A percentile compares a stretch with the other conserved stretches of the same genome.
phyloP scores from a whole-genome alignment of 805 yeast genomes.

The Pichia pseudocactophila region DNA sequence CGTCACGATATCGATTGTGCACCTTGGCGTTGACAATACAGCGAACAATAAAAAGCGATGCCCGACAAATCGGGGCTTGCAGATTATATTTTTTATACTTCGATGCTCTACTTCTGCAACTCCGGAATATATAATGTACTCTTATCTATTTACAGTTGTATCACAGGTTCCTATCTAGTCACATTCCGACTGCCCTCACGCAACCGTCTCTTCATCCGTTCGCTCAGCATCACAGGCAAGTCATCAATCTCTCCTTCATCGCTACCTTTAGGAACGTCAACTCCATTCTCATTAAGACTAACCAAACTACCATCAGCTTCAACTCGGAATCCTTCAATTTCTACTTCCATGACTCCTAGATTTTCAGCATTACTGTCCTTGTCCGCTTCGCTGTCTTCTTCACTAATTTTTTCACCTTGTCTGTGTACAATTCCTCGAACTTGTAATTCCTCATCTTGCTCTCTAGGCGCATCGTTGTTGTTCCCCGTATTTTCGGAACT shows the following conservation, averaged over 20 bases:
- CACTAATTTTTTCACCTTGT: background rate
- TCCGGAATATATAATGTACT: too few species aligned
- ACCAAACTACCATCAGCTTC: conserved; percentile 4
- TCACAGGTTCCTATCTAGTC: background rate
- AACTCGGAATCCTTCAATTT: conserved; percentile 17
- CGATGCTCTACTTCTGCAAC: too few species aligned
- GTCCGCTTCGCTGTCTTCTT: too few species aligned
- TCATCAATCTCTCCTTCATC: background rate
- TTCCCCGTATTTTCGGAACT: conserved; percentile 42
- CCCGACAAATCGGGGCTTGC: too few species aligned
- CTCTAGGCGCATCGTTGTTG: conserved; percentile 24
- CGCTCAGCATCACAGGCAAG: conserved; percentile 20
- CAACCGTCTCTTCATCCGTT: conserved; percentile 23
- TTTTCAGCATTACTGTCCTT: background rate
- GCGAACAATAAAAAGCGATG: too few species aligned
- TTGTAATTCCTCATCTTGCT: conserved; percentile 2
- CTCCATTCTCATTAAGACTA: background rate
- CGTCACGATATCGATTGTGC: too few species aligned
- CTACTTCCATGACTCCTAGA: background rate
- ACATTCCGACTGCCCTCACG: conserved; percentile 13
- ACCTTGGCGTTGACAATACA: too few species aligned
- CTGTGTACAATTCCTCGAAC: background rate
- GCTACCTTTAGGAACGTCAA: background rate
- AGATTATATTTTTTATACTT: too few species aligned
- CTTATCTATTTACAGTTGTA: too few species aligned